phyloP scores from a whole-genome alignment of 139 green algal genomes.

The Zygnema cylindricum region DNA sequence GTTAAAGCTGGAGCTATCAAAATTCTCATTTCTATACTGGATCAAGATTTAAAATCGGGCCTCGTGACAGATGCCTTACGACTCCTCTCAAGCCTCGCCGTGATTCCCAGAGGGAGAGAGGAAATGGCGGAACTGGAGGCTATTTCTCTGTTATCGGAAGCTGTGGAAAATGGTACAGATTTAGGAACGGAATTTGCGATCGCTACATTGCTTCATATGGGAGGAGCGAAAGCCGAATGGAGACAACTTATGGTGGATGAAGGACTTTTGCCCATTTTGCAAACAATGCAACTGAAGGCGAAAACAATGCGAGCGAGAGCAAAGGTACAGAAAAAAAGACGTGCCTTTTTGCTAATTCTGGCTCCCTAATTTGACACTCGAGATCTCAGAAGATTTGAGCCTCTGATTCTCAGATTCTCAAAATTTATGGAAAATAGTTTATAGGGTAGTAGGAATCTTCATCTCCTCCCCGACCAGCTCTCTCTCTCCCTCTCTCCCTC shows the following conservation, averaged over 20 bases:
- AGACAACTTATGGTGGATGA: neutral
- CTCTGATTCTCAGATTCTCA: too few species aligned
- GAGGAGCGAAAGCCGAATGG: neutral
- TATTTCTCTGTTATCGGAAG: neutral
- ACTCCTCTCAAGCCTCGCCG: neutral
- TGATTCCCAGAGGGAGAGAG: neutral
- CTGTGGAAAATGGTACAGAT: neutral
- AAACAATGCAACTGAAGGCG: neutral
- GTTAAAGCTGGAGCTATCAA: neutral
- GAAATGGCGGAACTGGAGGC: neutral
- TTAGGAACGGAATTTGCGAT: neutral
- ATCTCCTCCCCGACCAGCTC: too few species aligned
- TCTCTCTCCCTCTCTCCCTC: neutral
- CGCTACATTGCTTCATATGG: neutral
- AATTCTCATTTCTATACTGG: neutral
- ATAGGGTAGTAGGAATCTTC: neutral
- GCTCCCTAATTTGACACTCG: too few species aligned
- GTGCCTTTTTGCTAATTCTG: too few species aligned
- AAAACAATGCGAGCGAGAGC: neutral
- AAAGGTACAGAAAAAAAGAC: neutral
- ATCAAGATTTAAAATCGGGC: neutral
- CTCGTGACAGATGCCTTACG: neutral
- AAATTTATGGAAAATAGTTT: too few species aligned
- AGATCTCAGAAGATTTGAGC: too few species aligned
- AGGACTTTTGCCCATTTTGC: neutral